Percentiles rank a stretch among this genome's conserved stretches.
These are phyloP conservation scores for Tolypocladium nubicola DNA, from an alignment of 2,329 filamentous ascomycete species.

Conservation along the genomic window DNA sequence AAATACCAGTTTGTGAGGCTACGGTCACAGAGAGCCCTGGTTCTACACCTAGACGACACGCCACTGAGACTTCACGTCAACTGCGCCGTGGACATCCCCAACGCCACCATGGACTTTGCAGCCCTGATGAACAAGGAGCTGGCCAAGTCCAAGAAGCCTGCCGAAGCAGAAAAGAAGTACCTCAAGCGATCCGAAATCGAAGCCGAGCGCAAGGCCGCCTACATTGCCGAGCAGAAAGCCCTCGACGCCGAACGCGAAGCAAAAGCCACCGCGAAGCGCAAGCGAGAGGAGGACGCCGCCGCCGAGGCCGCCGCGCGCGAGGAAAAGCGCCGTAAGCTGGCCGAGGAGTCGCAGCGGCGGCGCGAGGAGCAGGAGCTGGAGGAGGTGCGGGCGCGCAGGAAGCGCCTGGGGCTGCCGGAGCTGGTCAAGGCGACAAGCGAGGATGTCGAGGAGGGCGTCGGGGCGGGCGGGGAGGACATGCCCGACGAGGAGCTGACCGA, in stretches of 20 bases:
- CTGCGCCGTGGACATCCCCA: background rate
- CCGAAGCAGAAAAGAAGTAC: conserved; percentile 56
- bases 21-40: background rate
- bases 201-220: conserved; percentile 67
- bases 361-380: conserved; percentile 64
- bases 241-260: conserved; percentile 62
- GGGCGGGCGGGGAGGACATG: conserved; percentile 47
- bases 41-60: background rate
- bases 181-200: conserved; percentile 78
- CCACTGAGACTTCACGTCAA: background rate
- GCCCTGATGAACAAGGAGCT: conserved; percentile 90
- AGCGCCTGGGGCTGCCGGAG: conserved; percentile 71
- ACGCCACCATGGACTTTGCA: conserved; percentile 77
- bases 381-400: conserved; percentile 62
- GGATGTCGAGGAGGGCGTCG: conserved; percentile 31
- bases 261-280: conserved; percentile 68
- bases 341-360: conserved; percentile 63
- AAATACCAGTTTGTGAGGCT: background rate
- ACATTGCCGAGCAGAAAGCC: conserved; percentile 69
- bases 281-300: conserved; percentile 76
- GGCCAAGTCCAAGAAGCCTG: conserved; percentile 58
- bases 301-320: conserved; percentile 59
- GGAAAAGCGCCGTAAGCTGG: conserved; percentile 71
- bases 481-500: conserved; percentile 57
- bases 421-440: conserved; percentile 36